phyloP scores from a whole-genome alignment of 352 stramenopile genomes.

The Pythium rishiriense region DNA sequence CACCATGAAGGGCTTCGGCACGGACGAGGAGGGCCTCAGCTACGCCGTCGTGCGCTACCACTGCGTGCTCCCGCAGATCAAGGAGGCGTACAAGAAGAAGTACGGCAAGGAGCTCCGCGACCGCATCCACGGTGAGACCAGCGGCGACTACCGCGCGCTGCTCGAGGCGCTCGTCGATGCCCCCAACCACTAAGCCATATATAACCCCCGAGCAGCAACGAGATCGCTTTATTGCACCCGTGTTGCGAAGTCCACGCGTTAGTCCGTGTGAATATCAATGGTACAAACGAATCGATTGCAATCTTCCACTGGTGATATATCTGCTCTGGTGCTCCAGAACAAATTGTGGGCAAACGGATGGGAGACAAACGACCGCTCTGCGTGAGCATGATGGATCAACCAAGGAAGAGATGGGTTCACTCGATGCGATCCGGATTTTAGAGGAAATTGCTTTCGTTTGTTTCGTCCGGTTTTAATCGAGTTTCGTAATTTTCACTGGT shows the following conservation, averaged over 20 bases:
- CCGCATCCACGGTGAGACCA: conserved; percentile 78
- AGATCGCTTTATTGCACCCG: background rate
- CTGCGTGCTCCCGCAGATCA: conserved; percentile 70
- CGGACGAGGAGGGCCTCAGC: conserved; percentile 64
- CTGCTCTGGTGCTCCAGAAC: background rate
- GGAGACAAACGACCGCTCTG: no score
- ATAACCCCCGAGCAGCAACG: background rate
- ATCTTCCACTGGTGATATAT: background rate
- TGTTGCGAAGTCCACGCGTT: no score
- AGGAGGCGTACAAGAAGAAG: conserved; percentile 73
- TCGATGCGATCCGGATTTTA: conserved; percentile 10
- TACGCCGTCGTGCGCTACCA: conserved; percentile 76
- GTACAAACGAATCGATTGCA: background rate
- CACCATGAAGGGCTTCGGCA: conserved; percentile 78
- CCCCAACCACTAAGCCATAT: conserved; percentile 28
- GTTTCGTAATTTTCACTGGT: background rate
- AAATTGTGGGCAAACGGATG: no score
- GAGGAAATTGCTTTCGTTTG: background rate
- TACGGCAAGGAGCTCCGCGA: conserved; percentile 81
- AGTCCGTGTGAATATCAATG: conserved; percentile 5
- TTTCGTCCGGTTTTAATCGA: conserved; percentile 20
- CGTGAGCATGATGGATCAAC: background rate
- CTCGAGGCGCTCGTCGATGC: conserved; percentile 59
- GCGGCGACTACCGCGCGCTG: conserved; percentile 74
- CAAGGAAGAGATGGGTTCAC: conserved; percentile 5